Base-by-base conservation (phyloP, 345 rosid species). In the Brassica carinata region DNA sequence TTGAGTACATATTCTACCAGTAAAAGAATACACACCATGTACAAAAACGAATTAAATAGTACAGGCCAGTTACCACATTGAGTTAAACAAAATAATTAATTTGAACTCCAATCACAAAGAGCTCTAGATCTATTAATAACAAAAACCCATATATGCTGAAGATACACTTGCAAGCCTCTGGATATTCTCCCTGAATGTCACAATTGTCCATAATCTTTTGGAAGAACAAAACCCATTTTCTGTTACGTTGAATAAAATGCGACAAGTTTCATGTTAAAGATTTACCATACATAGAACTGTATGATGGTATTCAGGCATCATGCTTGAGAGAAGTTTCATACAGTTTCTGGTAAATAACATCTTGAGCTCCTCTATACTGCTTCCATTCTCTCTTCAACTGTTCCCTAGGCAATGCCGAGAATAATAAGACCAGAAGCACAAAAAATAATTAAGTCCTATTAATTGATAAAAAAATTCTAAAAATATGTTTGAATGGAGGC, bases 321-420 rank as follows among this genome's bases (percentile, higher is more conserved):
- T 68, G 48, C 19, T 62, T 68, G 71, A 68, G 6, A 68, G 51
- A 3, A 48, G 65, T 33, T 31, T 68, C 23, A 1, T 11, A 40
- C 18, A 64, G 48, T 18, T 75, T 86, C 79, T 91, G 0, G 96
- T 89, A 73, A 96, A 96, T 65, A 96, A 96, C 98, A 93, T 88
- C 85, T 96, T 96, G 74, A 96, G 87, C 85, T 96, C 98, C 82
- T 96, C 94, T 11, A 90, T 86, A 2, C 99, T 29, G 30, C 30
- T 29, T 90, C 98, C 99, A 95, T 95, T 86, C 91, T 93, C 79
- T 95, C 99, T 84, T 93, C 99, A 23, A 93, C 98, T 0, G 97
- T 87, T 83, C 96, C 97, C 99, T 93, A 15, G 72, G 31, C 26
- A 23, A 23, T 23, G 26, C 26, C 26, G 26, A 23, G 26, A 23